Evolutionary conservation across 192 early-diverging fungal genomes (phyloP), one percentile per base, ranked within the genome.

Genomic region (Coemansia sp.): DNA sequence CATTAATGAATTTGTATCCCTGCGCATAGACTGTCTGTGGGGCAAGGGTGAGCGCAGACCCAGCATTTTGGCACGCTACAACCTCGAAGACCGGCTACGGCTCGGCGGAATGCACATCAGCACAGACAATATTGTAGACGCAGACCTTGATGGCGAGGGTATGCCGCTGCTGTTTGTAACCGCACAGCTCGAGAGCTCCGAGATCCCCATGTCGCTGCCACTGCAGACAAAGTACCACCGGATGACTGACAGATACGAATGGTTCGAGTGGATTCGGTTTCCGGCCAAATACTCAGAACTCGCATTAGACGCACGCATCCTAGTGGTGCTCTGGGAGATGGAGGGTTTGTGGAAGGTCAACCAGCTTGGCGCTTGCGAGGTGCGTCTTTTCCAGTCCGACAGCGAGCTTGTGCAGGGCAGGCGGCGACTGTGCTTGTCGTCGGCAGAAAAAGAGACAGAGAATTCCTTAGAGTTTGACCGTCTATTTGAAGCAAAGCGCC

Each of bases 191-290:
- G 70, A 67, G n/a, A 77, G 73, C 57, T 63, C 68, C 1, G 73
- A 45, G 6, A 64, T 77, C n/a, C 67, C 73, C 18, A 42, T 64
- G 13, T 77, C 73, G 4, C 24, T 77, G 47, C 73, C 73, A 9
- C 46, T 77, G 41, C 73, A 77, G 59, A 77, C 73, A 63, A 77
- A 77, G 45, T 67, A 77, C 60, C 47, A 17, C 19, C 33, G 9
- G 3, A 67, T 53, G 41, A 33, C 58, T 4, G 48, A 43, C 41
- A 41, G n/a, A 11, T 54, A 40, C 64, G 62, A 53, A 21, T 96
- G 93, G 93, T 88, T 93, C 71, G 94, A 98, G 80, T 96, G 96
- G 94, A 68, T 98, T 11, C 73, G 80, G 15, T 81, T 98, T 27
- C 96, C 96, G 6, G 77, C 94, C 50, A 90, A 88, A 65, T 94